A percentile compares a stretch with the other conserved stretches of the same genome.
Evolutionary conservation across 306 rosid genomes (phyloP).

Genomic region (Rosa persica): DNA sequence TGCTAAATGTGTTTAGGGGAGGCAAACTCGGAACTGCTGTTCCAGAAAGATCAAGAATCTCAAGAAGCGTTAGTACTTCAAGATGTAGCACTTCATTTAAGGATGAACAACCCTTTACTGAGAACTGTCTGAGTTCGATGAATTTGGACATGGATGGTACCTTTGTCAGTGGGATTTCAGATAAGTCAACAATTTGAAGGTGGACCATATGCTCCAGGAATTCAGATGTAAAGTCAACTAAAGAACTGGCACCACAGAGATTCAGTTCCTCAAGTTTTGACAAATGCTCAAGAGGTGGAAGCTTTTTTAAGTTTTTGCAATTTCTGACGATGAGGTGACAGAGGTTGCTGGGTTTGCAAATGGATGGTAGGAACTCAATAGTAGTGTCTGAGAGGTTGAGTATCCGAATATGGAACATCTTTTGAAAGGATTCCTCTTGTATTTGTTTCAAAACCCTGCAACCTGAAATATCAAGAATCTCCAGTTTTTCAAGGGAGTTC

Average conservation of each 20-base stretch:
- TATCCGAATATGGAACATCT: conserved; percentile 17
- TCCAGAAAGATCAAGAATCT: conserved; percentile 37
- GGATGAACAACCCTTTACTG: conserved; percentile 17
- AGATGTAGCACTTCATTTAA: neutral
- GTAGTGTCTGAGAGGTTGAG: conserved; percentile 36
- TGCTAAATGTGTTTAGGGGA: neutral
- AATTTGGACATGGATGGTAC: conserved; percentile 13
- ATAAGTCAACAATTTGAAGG: conserved; percentile 30
- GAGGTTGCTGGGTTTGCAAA: conserved; percentile 18
- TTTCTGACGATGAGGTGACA: conserved; percentile 22
- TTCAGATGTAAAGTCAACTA: conserved; percentile 3
- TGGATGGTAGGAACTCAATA: conserved; percentile 19
- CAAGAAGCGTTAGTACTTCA: neutral
- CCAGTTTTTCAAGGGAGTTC: conserved; percentile 20
- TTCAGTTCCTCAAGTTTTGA: conserved; percentile 29
- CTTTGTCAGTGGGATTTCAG: conserved; percentile 12
- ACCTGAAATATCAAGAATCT: conserved; percentile 37
- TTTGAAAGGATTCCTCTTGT: conserved; percentile 23
- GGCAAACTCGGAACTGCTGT: conserved; percentile 20
- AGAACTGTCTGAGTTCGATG: conserved; percentile 30
- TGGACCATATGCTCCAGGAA: conserved; percentile 16
- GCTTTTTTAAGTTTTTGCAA: conserved; percentile 11
- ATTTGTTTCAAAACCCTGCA: conserved; percentile 21
- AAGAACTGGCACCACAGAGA: conserved; percentile 20
- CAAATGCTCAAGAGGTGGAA: conserved; percentile 12